Evolutionary conservation across 257 asterid genomes (phyloP).

Genomic region (Petrea volubilis): DNA sequence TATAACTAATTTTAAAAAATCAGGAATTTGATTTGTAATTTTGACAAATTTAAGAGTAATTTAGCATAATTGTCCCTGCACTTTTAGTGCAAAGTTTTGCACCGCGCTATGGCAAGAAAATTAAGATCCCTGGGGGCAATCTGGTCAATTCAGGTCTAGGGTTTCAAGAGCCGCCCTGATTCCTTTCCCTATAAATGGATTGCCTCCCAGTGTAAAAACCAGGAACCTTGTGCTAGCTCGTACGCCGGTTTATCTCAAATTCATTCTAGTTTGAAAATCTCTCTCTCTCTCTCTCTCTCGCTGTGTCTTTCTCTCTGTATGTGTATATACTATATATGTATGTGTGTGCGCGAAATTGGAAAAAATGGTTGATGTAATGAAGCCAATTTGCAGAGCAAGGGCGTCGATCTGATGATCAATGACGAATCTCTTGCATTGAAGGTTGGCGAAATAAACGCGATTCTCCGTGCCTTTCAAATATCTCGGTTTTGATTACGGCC

Average conservation of each 20-base stretch:
- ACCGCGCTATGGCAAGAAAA: not conserved
- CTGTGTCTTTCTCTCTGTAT: not conserved
- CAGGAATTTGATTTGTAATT: too few species aligned
- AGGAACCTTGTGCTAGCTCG: not conserved
- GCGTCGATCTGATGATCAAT: constrained; percentile 33
- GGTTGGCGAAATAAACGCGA: constrained; percentile 58
- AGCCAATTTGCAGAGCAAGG: constrained; percentile 77
- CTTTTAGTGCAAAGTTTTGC: too few species aligned
- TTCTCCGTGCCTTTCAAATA: constrained; percentile 77
- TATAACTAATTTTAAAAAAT: too few species aligned
- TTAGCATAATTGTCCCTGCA: too few species aligned
- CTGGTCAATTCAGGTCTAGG: constrained; percentile 4
- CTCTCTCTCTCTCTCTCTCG: not conserved
- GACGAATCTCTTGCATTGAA: constrained; percentile 68
- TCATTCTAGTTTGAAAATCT: not conserved
- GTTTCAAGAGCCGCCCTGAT: not conserved
- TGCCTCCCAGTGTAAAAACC: not conserved
- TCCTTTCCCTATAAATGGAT: constrained; percentile 4
- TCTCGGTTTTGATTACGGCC: constrained; percentile 54
- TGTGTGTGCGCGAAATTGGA: too few species aligned
- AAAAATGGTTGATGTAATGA: too few species aligned
- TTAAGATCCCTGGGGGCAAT: not conserved
- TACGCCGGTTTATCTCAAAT: not conserved
- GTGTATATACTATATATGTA: not conserved
- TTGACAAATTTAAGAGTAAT: too few species aligned